These are phyloP conservation scores for Huntiella savannae DNA, from an alignment of 2,329 filamentous ascomycete species.

Conservation along the genomic window DNA sequence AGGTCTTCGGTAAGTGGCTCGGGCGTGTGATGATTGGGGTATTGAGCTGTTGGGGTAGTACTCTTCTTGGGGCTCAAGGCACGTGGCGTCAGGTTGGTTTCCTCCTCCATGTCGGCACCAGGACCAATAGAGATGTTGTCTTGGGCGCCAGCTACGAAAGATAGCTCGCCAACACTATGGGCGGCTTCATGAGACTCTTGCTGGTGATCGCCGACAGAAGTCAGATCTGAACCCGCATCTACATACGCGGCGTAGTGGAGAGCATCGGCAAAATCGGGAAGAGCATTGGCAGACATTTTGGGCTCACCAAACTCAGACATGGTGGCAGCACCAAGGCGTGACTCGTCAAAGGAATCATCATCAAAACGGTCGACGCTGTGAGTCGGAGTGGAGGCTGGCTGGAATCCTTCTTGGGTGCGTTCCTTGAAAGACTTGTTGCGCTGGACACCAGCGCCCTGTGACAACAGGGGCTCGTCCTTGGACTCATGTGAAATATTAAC, in stretches of 20 bases:
- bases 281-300: slow-evolving; percentile 46
- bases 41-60: slow-evolving; percentile 25
- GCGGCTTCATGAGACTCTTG: background rate
- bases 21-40: background rate
- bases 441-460: slow-evolving; percentile 28
- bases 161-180: slow-evolving; percentile 1
- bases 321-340: background rate
- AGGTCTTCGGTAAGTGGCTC: slow-evolving; percentile 1
- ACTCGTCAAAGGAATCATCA: slow-evolving; percentile 19
- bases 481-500: slow-evolving; percentile 13
- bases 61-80: slow-evolving; percentile 11
- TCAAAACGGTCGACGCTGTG: slow-evolving; percentile 40
- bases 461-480: slow-evolving; percentile 15
- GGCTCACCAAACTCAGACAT: slow-evolving; percentile 16
- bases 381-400: slow-evolving; percentile 34
- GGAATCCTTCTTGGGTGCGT: slow-evolving; percentile 36
- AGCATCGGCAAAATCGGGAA: slow-evolving; percentile 50
- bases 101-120: slow-evolving; percentile 3
- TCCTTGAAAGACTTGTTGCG: slow-evolving; percentile 49
- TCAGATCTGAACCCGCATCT: slow-evolving; percentile 53
- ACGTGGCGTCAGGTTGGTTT: slow-evolving; percentile 31
- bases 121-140: slow-evolving; percentile 9
- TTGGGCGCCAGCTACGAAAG: slow-evolving; percentile 9
- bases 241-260: slow-evolving; percentile 55
- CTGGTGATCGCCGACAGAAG: slow-evolving; percentile 44